phyloP scores from a whole-genome alignment of 495 filamentous ascomycete species.

The Collariella sp. region DNA sequence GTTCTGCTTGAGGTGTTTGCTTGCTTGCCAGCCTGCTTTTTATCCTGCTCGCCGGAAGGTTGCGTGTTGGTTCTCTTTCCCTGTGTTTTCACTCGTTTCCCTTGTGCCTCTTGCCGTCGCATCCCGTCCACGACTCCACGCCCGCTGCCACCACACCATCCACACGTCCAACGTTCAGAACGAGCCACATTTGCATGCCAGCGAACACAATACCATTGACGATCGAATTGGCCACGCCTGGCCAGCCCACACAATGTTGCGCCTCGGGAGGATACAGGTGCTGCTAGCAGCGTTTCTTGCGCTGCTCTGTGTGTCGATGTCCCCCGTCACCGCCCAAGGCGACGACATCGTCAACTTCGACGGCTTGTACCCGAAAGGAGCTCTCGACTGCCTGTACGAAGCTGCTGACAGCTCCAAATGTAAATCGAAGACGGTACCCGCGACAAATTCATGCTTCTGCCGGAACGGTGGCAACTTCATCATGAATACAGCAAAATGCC shows the following conservation, averaged over 20 bases:
- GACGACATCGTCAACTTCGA: slow-evolving; percentile 33
- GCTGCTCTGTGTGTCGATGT: slow-evolving; percentile 26
- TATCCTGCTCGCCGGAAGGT: neutral
- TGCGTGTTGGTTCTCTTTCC: neutral
- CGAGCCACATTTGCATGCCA: too few relatives aligned
- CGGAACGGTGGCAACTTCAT: slow-evolving; percentile 38
- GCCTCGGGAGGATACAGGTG: neutral
- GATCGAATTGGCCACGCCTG: neutral
- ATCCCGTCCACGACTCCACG: too few relatives aligned
- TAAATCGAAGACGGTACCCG: slow-evolving; percentile 20
- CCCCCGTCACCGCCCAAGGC: slow-evolving; percentile 3
- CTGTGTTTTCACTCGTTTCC: neutral
- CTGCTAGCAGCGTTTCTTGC: slow-evolving; percentile 20
- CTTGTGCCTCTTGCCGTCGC: neutral
- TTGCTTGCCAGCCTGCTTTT: neutral
- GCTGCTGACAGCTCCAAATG: slow-evolving; percentile 29
- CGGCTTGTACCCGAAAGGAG: slow-evolving; percentile 32
- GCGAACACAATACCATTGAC: too few relatives aligned
- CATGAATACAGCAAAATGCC: slow-evolving; percentile 33
- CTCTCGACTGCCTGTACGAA: slow-evolving; percentile 33
- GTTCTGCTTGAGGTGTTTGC: too few relatives aligned
- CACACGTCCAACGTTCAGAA: too few relatives aligned
- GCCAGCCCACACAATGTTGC: slow-evolving; percentile 13
- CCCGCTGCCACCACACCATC: too few relatives aligned
- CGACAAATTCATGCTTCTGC: slow-evolving; percentile 39